Evolutionary conservation across 345 rosid species (phyloP), one percentile per base, ranked within the genome.

Genomic region (Gossypium bickii): DNA sequence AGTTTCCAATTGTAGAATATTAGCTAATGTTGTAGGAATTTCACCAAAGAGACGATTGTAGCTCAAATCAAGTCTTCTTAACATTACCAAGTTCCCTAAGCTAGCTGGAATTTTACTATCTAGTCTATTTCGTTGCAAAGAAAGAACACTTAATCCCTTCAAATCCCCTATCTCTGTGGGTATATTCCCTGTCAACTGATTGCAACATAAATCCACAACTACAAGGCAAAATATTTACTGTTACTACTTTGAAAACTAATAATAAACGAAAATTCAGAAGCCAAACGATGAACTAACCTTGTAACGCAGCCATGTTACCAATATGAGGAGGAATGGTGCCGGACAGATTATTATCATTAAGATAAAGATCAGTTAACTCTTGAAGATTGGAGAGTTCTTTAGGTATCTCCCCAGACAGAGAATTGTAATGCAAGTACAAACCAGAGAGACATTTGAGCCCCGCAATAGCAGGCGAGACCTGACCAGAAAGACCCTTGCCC

Each of bases 391-490:
- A 75, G 41, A 96, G 82, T 84, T 92, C 97, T 68, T 69, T 81
- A 1, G 99, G 98, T 78, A 96, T 96, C 77, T 82, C 86, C 61
- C 99, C 99, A 1, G 86, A 82, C 75, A 96, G 78, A 24, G 80
- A 87, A 72, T 96, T 96, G 76, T 91, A 96, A 65, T 96, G 98
- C 81, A 96, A 85, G 83, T 89, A 96, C 72, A 96, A 83, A 71
- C 95, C 97, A 22, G 98, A 89, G 77, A 96, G 79, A 76, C 93
- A 90, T 75, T 85, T 86, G 24, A 96, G 97, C 78, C 82, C 83
- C 2, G 97, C 82, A 52, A 96, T 76, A 0, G 97, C 94, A 25
- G 97, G 89, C 12, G 98, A 85, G 3, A 96, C 15, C 25, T 77
- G 78, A 60, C 99, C 99, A n/a, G 87, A 44, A 0, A 96, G 82